A percentile compares a stretch with the other conserved stretches of the same genome.
Evolutionary conservation across 2,329 filamentous ascomycete species (phyloP).

Genomic region (Corinectria fuckeliana): DNA sequence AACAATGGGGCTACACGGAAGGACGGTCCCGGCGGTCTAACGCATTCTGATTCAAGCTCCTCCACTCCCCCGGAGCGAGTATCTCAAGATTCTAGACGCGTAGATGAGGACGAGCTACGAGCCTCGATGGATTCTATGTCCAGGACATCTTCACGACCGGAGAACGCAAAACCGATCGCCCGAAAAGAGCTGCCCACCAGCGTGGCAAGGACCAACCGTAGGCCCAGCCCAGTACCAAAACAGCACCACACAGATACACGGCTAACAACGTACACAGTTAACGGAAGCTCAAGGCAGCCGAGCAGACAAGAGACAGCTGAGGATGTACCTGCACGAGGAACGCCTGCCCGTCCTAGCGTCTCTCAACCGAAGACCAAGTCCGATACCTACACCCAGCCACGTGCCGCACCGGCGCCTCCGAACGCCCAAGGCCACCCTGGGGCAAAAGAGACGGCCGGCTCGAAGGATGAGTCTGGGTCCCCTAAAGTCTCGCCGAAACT

Average conservation of each 20-base stretch:
- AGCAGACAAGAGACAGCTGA: conserved; percentile 33
- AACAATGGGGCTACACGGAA: conserved; percentile 42
- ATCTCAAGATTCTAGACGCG: conserved; percentile 64
- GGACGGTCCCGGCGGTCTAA: conserved; percentile 36
- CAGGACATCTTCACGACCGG: conserved; percentile 47
- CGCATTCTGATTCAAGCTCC: conserved; percentile 46
- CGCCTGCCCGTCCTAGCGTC: conserved; percentile 30
- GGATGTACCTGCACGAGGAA: conserved; percentile 31
- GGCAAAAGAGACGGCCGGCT: conserved; percentile 56
- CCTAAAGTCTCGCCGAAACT: conserved; percentile 69
- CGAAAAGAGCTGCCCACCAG: conserved; percentile 68
- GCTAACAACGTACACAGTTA: conserved; percentile 32
- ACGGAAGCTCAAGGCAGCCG: conserved; percentile 35
- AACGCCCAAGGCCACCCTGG: conserved; percentile 40
- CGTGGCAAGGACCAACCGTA: conserved; percentile 51
- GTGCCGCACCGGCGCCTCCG: conserved; percentile 62
- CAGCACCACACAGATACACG: neutral
- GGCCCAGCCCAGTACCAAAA: conserved; percentile 27
- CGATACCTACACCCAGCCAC: conserved; percentile 65
- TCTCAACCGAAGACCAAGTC: conserved; percentile 39
- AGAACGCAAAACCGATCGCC: conserved; percentile 58
- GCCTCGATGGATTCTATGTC: conserved; percentile 51
- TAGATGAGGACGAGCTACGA: conserved; percentile 60
- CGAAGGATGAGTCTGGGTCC: conserved; percentile 48
- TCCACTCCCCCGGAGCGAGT: conserved; percentile 51